Percentiles rank a stretch among this genome's conserved stretches.
phyloP scores from a whole-genome alignment of 176 grass and related monocot genomes.

The Triticum urartu region DNA sequence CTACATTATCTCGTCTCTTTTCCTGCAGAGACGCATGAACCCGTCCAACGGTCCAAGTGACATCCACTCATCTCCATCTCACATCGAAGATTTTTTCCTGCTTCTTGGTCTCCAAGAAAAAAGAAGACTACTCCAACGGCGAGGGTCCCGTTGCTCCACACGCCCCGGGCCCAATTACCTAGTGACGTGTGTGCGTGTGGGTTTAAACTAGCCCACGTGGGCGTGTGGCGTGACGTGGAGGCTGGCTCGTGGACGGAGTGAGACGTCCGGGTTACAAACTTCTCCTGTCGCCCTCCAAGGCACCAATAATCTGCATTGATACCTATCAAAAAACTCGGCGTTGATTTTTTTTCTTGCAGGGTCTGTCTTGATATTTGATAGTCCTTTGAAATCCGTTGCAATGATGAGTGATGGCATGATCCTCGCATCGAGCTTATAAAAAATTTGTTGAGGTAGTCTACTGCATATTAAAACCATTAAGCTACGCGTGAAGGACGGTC shows the following conservation, averaged over 20 bases:
- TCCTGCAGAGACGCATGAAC: not conserved
- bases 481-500: too few relatives aligned
- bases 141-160: not conserved
- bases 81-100: not conserved
- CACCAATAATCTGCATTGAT: not conserved
- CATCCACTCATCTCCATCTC: not conserved
- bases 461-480: too few relatives aligned
- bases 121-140: too few relatives aligned
- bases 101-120: not conserved
- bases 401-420: not conserved
- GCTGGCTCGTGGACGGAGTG: too few relatives aligned
- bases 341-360: too few relatives aligned
- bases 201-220: not conserved
- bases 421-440: too few relatives aligned
- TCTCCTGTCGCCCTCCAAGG: not conserved
- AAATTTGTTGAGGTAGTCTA: too few relatives aligned
- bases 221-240: not conserved
- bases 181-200: too few relatives aligned
- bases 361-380: not conserved
- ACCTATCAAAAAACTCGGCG: too few relatives aligned
- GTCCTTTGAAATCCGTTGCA: conserved; percentile 1
- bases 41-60: not conserved
- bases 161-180: too few relatives aligned
- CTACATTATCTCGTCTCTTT: not conserved
- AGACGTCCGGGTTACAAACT: too few relatives aligned